Evolutionary conservation across 495 filamentous ascomycete genomes (phyloP).

Genomic region (Aspergillus haitiensis): DNA sequence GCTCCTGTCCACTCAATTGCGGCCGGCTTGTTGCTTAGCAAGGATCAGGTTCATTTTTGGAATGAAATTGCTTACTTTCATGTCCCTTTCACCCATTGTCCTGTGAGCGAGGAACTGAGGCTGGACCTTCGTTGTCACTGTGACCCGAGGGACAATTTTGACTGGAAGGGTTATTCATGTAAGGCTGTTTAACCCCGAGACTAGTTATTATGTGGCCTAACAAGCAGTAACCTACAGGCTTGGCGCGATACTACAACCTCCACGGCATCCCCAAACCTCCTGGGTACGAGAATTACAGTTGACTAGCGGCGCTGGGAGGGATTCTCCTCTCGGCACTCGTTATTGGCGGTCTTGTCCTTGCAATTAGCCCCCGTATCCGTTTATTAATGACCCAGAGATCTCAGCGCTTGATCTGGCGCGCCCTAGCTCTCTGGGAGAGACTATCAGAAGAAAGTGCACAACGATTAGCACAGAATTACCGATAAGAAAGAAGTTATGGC

Average conservation of each 20-base stretch:
- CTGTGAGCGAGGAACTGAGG: constrained; percentile 77
- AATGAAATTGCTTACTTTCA: constrained; percentile 99
- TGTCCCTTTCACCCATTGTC: constrained; percentile 98
- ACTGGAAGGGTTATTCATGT: constrained; percentile 98
- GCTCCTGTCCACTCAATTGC: constrained; percentile 95
- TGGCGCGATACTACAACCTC: constrained; percentile 77
- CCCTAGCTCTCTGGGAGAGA: constrained; percentile 21
- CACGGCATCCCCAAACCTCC: constrained; percentile 77
- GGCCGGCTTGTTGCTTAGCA: constrained; percentile 77
- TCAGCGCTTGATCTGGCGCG: constrained; percentile 11
- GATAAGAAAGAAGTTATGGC: neutral
- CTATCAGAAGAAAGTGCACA: constrained; percentile 2
- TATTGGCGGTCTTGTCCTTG: constrained; percentile 22
- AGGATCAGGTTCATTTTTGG: constrained; percentile 96
- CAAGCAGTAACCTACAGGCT: constrained; percentile 52
- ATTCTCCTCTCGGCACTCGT: constrained; percentile 22
- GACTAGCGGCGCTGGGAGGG: constrained; percentile 31
- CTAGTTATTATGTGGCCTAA: constrained; percentile 5
- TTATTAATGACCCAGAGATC: constrained; percentile 13
- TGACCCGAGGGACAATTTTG: constrained; percentile 95
- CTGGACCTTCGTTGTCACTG: constrained; percentile 86
- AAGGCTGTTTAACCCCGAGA: constrained; percentile 36
- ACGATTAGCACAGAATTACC: neutral
- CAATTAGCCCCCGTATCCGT: constrained; percentile 28
- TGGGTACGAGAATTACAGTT: constrained; percentile 72